A percentile compares a stretch with the other conserved stretches of the same genome.
Evolutionary conservation across 1,284 basidiomycete species (phyloP).

Genomic region (Sporisorium exsertum): DNA sequence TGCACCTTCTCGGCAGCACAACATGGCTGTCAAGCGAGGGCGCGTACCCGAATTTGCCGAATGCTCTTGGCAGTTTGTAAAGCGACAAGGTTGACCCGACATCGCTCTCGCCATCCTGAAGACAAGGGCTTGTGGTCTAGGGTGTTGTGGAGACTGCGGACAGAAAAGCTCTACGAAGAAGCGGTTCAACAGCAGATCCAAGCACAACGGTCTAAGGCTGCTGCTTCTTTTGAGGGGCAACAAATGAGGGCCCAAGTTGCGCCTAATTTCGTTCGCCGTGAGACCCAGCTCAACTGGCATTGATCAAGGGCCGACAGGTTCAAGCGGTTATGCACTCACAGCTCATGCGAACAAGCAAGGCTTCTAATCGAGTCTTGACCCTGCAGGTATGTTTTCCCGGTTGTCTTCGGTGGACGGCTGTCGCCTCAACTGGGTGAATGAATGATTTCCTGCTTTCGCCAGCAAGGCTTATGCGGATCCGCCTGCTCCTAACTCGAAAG

Average conservation of each 20-base stretch:
- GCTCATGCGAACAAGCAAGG: background rate
- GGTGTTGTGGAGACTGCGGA: background rate
- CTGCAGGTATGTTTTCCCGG: background rate
- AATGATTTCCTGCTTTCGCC: background rate
- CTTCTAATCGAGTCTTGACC: background rate
- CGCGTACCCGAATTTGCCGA: conserved; percentile 4
- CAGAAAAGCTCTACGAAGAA: too few relatives aligned
- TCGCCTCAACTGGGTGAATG: background rate
- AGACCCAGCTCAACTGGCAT: too few relatives aligned
- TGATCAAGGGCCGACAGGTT: background rate
- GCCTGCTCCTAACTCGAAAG: background rate
- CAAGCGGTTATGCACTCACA: conserved; percentile 7
- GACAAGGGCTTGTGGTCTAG: background rate
- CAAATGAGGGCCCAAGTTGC: conserved; percentile 9
- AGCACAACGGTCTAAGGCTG: background rate
- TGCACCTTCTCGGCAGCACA: conserved; percentile 6
- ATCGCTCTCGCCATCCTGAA: background rate
- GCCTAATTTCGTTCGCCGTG: background rate
- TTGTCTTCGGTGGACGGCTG: background rate
- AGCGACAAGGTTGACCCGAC: background rate
- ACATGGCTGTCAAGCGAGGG: conserved; percentile 1
- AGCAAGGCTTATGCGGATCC: background rate
- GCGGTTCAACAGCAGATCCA: background rate
- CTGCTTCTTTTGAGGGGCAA: background rate
- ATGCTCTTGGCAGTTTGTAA: conserved; percentile 4